Percentiles rank a stretch among this genome's conserved stretches.
Evolutionary conservation across 257 asterid genomes (phyloP).

Genomic region (Nemophila menziesii): DNA sequence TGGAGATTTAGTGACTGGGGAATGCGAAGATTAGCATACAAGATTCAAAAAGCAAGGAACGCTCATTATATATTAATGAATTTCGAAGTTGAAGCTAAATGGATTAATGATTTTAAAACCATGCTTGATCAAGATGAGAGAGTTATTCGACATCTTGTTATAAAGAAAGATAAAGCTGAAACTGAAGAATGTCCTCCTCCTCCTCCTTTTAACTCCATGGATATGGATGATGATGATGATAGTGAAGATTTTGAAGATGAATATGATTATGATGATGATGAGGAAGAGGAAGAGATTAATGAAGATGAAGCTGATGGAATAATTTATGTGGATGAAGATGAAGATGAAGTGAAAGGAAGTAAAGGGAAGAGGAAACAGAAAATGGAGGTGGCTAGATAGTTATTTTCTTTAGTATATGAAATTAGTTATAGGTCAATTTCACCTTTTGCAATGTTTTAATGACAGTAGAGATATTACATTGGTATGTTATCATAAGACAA

Average conservation of each 20-base stretch:
- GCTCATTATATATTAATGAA: constrained; percentile 89
- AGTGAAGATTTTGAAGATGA: constrained; percentile 20
- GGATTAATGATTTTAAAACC: constrained; percentile 85
- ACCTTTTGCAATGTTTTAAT: neutral
- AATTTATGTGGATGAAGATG: constrained; percentile 13
- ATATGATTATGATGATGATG: constrained; percentile 23
- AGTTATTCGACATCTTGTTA: constrained; percentile 85
- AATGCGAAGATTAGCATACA: constrained; percentile 84
- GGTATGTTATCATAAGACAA: too few relatives aligned
- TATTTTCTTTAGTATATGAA: neutral
- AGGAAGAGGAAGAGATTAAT: constrained; percentile 29
- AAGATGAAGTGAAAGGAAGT: constrained; percentile 3
- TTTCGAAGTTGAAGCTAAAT: constrained; percentile 68
- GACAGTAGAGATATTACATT: too few relatives aligned
- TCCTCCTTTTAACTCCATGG: constrained; percentile 47
- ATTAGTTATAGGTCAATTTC: neutral
- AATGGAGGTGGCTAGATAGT: neutral
- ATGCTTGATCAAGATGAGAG: constrained; percentile 84
- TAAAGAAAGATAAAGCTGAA: constrained; percentile 80
- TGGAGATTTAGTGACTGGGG: constrained; percentile 99
- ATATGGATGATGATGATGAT: constrained; percentile 33
- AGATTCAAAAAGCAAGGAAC: constrained; percentile 63
- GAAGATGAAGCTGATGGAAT: constrained; percentile 16
- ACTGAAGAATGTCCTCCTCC: constrained; percentile 87
- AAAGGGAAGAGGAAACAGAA: constrained; percentile 8